Percentiles rank a stretch among this genome's conserved stretches.
phyloP scores from a whole-genome alignment of 2,329 filamentous ascomycete species.

The Trichoderma sp. region DNA sequence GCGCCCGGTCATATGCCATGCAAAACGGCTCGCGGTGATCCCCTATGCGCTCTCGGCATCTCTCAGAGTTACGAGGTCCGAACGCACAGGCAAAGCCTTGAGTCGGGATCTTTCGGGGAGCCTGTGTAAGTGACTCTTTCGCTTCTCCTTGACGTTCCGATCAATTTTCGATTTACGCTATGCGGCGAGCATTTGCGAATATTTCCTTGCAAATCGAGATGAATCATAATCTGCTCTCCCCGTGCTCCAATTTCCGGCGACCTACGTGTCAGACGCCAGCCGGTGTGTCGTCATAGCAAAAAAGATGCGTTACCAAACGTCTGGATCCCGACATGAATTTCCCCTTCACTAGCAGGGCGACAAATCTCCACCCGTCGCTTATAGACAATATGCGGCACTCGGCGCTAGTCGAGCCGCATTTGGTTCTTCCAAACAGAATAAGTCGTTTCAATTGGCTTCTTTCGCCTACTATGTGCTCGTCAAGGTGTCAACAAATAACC shows the following conservation, averaged over 20 bases:
- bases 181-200: neutral
- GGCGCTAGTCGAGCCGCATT: neutral
- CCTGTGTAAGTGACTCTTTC: neutral
- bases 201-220: neutral
- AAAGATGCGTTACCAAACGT: neutral
- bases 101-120: constrained; percentile 18
- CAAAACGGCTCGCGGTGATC: neutral
- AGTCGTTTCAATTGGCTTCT: constrained; percentile 2
- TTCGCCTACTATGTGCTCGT: neutral
- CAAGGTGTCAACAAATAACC: neutral
- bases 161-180: constrained; percentile 12
- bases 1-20: constrained; percentile 17
- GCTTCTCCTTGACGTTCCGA: constrained; percentile 11
- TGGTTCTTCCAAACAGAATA: neutral
- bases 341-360: constrained; percentile 18
- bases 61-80: constrained; percentile 7
- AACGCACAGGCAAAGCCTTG: neutral
- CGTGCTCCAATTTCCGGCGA: neutral
- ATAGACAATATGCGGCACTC: constrained; percentile 4
- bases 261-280: neutral
- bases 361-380: constrained; percentile 2
- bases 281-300: neutral
- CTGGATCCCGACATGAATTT: neutral
- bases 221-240: constrained; percentile 24
- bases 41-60: neutral